phyloP scores from a whole-genome alignment of 352 stramenopile species.

The Globisporangium middletonii region DNA sequence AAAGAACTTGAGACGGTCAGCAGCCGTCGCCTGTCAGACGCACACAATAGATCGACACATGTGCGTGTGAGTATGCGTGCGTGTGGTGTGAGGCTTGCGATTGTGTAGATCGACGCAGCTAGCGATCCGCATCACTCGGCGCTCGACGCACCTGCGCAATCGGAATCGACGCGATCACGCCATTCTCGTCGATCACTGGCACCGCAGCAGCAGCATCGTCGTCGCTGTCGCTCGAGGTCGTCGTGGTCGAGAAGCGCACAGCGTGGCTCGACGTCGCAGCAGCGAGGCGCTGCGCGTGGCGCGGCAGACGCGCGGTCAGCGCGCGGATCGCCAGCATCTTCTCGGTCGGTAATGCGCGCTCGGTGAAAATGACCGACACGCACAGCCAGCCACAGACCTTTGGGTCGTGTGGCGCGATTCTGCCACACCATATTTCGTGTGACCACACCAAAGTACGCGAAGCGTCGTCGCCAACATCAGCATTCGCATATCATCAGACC shows the following conservation, averaged over 20 bases:
- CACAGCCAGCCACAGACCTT: constrained; percentile 10
- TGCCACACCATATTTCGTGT: neutral
- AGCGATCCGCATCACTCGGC: neutral
- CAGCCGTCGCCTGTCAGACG: constrained; percentile 38
- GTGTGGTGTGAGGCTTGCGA: neutral
- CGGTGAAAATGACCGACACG: constrained; percentile 13
- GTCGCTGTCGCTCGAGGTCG: constrained; percentile 13
- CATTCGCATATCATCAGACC: too few relatives aligned
- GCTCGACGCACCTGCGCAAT: constrained; percentile 38
- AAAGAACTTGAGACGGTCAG: constrained; percentile 77
- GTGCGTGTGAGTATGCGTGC: neutral
- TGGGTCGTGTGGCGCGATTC: too few relatives aligned
- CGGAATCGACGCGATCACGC: constrained; percentile 49
- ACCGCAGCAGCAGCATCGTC: constrained; percentile 13
- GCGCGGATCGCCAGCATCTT: constrained; percentile 61
- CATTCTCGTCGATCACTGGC: constrained; percentile 21
- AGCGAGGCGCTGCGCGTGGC: constrained; percentile 20
- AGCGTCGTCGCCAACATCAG: neutral
- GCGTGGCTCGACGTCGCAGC: constrained; percentile 3
- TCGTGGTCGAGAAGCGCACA: constrained; percentile 27
- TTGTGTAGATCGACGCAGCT: neutral
- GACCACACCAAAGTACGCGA: too few relatives aligned
- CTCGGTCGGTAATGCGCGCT: constrained; percentile 5
- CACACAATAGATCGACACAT: neutral
- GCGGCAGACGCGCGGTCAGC: constrained; percentile 32